Base-by-base conservation (phyloP, 371 early-diverging fungal genomes). In the Mortierella sp. region DNA sequence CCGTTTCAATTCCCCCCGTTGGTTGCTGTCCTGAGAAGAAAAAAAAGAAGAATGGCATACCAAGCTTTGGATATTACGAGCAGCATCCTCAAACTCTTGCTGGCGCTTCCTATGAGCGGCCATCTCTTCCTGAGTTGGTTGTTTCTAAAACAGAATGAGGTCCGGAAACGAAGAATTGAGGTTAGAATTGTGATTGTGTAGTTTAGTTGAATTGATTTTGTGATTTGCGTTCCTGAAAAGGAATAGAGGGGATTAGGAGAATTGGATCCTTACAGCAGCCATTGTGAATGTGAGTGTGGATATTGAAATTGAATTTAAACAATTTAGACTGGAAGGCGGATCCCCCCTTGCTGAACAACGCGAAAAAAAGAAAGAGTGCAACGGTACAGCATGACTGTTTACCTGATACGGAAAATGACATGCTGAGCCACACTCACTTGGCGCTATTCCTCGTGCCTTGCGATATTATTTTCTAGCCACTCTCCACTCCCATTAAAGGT, bases 31-130 rank as follows among this genome's bases (percentile, higher is more conserved):
- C 20, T 20, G 4, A 24, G 5, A 28, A 37, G 10, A 18, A n/a
- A 30, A 11, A 18, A 24, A 18, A 47, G 20, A 52, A n/a, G 24
- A 24, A 2, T 5, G 52, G 22, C 52, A 52, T 77, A 81, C 81
- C 67, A 83, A n/a, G 26, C 64, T 35, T 26, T 77, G 76, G 68
- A 83, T 70, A 28, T 67, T 64, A 47, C 49, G 67, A 22, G 70
- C 83, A 59, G 77, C 73, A 26, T 69, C 73, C 70, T 83, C 83
- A 59, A 75, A 83, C 62, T 72, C 83, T 58, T 77, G 70, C 67
- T 83, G 83, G 40, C 68, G 70, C 62, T 69, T 68, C 54, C 80
- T 70, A 52, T 80, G 80, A 62, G 80, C 72, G 57, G 80, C 72
- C 61, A 75, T n/a, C 64, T 80, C 80, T 35, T 75, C 75, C 54